These are phyloP conservation scores for Zea luxurians DNA, from an alignment of 176 grass and related monocot species.

Conservation along the genomic window DNA sequence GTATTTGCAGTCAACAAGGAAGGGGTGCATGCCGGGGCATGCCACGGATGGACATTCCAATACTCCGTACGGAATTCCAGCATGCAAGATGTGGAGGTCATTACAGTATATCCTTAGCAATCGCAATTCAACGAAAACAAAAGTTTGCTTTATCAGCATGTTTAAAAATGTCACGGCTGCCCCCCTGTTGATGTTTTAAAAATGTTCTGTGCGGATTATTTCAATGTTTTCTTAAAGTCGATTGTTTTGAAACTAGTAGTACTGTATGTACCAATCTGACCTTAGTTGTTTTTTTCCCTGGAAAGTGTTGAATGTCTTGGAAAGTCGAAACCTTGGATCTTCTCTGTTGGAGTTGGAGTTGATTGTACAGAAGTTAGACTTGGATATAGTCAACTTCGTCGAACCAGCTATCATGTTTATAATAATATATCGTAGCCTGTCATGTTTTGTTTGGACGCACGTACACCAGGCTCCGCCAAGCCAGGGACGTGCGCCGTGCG, in stretches of 20 bases:
- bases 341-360: not conserved
- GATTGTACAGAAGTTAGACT: not conserved
- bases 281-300: too few species aligned
- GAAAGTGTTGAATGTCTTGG: not conserved
- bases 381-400: not conserved
- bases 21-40: conserved; percentile 66
- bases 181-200: not conserved
- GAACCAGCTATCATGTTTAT: not conserved
- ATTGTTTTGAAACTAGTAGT: not conserved
- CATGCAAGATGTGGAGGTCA: conserved; percentile 70
- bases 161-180: not conserved
- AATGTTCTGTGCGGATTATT: conserved; percentile 7
- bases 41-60: conserved; percentile 89
- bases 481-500: too few species aligned
- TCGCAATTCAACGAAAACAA: conserved; percentile 1
- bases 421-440: too few species aligned
- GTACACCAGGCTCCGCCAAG: too few species aligned
- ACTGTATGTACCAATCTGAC: not conserved
- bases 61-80: conserved; percentile 73
- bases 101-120: conserved; percentile 63
- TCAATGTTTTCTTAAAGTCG: not conserved
- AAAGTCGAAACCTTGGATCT: not conserved
- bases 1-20: conserved; percentile 65
- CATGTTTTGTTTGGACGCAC: too few species aligned
- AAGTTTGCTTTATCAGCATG: not conserved